Conservation (phyloP, 768 basidiomycete genomes). For the Lactarius tabidus region DNA sequence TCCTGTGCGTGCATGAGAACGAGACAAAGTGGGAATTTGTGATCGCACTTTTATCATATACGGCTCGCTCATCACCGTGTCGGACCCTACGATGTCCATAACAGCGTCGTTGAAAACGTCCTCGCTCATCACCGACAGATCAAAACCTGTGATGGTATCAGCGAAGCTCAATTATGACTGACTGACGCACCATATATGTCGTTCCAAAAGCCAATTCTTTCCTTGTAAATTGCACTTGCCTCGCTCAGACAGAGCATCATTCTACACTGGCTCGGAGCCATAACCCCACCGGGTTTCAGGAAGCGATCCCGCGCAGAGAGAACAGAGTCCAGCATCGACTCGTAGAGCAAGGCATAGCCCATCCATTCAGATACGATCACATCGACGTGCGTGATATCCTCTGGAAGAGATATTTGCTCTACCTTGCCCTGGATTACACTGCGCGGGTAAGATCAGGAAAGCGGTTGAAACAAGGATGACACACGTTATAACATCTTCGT, state of each 20-base stretch:
- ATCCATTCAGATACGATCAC: conserved; percentile 98
- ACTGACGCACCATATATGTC: conserved; percentile 77
- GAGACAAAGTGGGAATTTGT: neutral
- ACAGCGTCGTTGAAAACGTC: conserved; percentile 78
- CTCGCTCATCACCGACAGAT: conserved; percentile 76
- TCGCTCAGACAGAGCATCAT: conserved; percentile 85
- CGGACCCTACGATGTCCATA: conserved; percentile 70
- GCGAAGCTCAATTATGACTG: neutral
- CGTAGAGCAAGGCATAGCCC: conserved; percentile 89
- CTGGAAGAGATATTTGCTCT: conserved; percentile 79
- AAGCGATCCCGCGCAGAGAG: conserved; percentile 84
- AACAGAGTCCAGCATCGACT: conserved; percentile 97
- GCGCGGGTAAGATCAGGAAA: conserved; percentile 2
- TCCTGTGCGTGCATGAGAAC: conserved; percentile 47
- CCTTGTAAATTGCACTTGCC: conserved; percentile 66
- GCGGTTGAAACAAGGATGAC: conserved; percentile 21
- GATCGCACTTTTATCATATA: conserved; percentile 59
- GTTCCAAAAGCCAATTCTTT: conserved; percentile 85
- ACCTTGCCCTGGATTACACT: conserved; percentile 88
- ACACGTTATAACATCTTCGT: conserved; percentile 65
- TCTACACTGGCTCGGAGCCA: conserved; percentile 87
- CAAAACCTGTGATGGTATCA: conserved; percentile 59
- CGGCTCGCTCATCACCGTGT: conserved; percentile 60
- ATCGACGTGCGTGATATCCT: conserved; percentile 73
- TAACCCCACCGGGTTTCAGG: conserved; percentile 68